Evolutionary conservation across 805 yeast genomes (phyloP).

Genomic region (Wickerhamiella sergipiensis): DNA sequence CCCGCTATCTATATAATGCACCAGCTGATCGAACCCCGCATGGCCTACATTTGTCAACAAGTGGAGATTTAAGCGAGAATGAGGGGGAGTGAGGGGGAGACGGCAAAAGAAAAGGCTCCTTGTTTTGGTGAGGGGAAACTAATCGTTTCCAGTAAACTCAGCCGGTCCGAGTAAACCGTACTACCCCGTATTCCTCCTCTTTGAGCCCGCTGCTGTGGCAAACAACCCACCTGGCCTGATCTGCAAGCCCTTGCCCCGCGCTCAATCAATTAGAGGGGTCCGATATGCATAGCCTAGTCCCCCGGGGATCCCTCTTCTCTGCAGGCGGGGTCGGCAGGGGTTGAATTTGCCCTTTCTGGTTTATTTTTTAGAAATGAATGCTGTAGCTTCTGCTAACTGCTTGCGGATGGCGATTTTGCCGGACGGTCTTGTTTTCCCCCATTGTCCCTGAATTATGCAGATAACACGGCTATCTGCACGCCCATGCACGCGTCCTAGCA

Average conservation of each 20-base stretch:
- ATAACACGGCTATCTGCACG: background rate
- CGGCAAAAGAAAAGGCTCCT: background rate
- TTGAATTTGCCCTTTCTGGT: background rate
- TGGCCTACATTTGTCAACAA: background rate
- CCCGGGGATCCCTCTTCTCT: too few relatives aligned
- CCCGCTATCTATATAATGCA: background rate
- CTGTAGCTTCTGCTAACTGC: too few relatives aligned
- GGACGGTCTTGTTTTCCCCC: background rate
- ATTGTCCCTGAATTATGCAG: background rate
- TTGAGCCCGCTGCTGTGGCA: background rate
- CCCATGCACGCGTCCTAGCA: background rate
- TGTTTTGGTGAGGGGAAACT: background rate
- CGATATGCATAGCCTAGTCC: background rate
- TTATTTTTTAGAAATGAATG: too few relatives aligned
- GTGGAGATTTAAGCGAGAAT: background rate
- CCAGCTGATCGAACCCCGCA: background rate
- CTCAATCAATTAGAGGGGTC: background rate
- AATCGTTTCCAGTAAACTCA: background rate
- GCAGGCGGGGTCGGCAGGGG: background rate
- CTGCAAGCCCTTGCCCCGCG: background rate
- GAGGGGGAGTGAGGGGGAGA: background rate
- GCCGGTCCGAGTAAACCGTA: background rate
- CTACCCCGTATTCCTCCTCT: background rate
- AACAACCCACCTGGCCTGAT: background rate
- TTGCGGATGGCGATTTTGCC: too few relatives aligned